phyloP scores from a whole-genome alignment of 2,329 filamentous ascomycete species.

The Calonectria leucothoes region DNA sequence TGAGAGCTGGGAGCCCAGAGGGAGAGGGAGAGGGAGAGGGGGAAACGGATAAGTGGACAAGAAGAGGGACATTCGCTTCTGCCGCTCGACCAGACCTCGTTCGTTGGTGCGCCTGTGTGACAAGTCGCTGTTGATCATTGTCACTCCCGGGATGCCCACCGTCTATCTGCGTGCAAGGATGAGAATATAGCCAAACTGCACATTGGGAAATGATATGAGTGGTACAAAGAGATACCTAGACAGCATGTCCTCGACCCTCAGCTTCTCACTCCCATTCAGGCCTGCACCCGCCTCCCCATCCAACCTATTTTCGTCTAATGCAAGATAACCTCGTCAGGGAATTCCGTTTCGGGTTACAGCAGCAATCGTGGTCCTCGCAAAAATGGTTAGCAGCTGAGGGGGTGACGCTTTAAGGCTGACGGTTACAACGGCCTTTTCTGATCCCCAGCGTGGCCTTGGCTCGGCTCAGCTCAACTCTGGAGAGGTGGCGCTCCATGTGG shows the following conservation, averaged over 20 bases:
- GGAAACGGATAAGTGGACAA: not conserved
- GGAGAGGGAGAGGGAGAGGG: not conserved
- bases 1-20: not conserved
- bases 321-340: conserved; percentile 10
- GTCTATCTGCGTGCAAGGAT: conserved; percentile 4
- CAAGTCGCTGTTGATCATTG: not conserved
- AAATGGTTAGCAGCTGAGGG: conserved; percentile 14
- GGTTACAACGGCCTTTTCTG: conserved; percentile 16
- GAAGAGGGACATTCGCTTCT: not conserved
- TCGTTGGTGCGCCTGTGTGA: conserved; percentile 1
- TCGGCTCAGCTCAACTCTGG: conserved; percentile 11
- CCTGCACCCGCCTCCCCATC: not conserved
- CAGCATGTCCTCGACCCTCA: not conserved
- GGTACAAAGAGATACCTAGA: conserved; percentile 12
- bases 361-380: not conserved
- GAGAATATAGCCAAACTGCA: not conserved
- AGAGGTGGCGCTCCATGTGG: conserved; percentile 10
- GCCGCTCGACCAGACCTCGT: not conserved
- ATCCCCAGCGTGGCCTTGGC: not conserved
- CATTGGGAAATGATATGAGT: conserved; percentile 6
- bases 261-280: not conserved
- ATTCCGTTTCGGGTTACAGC: not conserved
- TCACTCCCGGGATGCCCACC: not conserved
- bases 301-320: not conserved
- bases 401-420: conserved; percentile 18